Evolutionary conservation across 108 stramenopile genomes (phyloP), one percentile per base, ranked within the genome.

Genomic region (Fistulifera solaris): DNA sequence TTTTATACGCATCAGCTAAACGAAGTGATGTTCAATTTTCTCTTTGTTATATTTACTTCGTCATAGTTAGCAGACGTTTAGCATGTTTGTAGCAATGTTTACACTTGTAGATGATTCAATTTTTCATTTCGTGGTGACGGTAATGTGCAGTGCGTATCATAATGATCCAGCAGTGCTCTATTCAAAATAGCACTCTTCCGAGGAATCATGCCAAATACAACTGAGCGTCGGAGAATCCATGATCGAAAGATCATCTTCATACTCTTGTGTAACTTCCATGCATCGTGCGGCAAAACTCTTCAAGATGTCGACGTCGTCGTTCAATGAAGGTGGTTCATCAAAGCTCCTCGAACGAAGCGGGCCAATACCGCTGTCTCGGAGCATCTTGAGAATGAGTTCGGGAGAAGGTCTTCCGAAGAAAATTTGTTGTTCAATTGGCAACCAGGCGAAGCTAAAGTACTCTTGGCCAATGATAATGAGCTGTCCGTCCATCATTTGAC

Each of bases 361-460:
- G 0, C 77, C 16, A 0, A 59, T 67, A 5, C 80, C 80, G 15
- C 67, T 64, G 43, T 88, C 80, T 16, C 78, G 63, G 11, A 86
- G 68, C 75, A 76, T 76, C 44, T 76, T 76, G n/a, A 76, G 51
- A 7, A 67, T 70, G 11, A 76, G 49, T 52, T 88, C 87, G 12
- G 87, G 80, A 13, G 71, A 73, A 17, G 87, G 87, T 15, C 87
- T 45, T 31, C 85, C 85, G 35, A 88, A 88, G 67, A 88, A 88
- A 40, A 88, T 88, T 54, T 81, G 80, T 48, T 75, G 70, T 40
- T 67, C 68, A n/a, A 77, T 67, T 7, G 76, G 76, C 17, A 73
- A 38, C 87, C 87, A 88, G 8, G 87, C 87, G 50, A 88, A 84
- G 53, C 67, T 70, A 58, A 88, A 88, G 65, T 84, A 88, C 10